Evolutionary conservation across 176 grass and related monocot species (phyloP), one percentile per base, ranked within the genome.

Genomic region (Areca catechu): DNA sequence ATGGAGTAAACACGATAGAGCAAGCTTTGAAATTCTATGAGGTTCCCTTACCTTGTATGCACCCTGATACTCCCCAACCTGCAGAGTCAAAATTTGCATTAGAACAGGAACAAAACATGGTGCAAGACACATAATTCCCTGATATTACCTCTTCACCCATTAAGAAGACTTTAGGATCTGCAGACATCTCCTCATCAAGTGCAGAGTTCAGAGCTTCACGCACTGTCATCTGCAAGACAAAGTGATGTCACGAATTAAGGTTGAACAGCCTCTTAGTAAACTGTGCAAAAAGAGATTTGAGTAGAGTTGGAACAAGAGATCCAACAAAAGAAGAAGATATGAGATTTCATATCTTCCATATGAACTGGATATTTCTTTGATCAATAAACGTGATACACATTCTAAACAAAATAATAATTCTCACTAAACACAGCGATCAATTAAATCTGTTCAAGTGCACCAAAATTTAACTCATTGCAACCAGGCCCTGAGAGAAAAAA

Each of bases 161-260:
- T 19, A 70, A 58, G 21, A 70, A 50, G 20, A 70, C 67, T 57
- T 48, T 70, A 16, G 28, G 53, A 25, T 70, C 54, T 12, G 67
- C 67, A 15, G 55, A 70, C 67, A 70, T 70, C 54, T 70, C 67
- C 5, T 70, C 67, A 20, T 70, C 67, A 5, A 70, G 54, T 4
- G 54, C 20, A 16, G 67, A 58, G 67, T 70, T 70, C 12, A 67
- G 34, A 25, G 67, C 67, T 70, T 70, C 67, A 58, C 67, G 54
- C 3, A 58, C 54, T 2, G 1, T 58, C 34, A 70, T 70, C 67
- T 57, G 55, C 25, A 16, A 25, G 0, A 58, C 14, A 70, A 29
- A 29, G 24, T 56, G 17, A 47, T 16, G 16, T 12, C 34, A 37
- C 12, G 9, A 37, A 37, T 37, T 9, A 9, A 10, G 7, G 34